These are phyloP conservation scores for Hysterangium stoloniferum DNA, from an alignment of 768 basidiomycete genomes.

Conservation along the genomic window DNA sequence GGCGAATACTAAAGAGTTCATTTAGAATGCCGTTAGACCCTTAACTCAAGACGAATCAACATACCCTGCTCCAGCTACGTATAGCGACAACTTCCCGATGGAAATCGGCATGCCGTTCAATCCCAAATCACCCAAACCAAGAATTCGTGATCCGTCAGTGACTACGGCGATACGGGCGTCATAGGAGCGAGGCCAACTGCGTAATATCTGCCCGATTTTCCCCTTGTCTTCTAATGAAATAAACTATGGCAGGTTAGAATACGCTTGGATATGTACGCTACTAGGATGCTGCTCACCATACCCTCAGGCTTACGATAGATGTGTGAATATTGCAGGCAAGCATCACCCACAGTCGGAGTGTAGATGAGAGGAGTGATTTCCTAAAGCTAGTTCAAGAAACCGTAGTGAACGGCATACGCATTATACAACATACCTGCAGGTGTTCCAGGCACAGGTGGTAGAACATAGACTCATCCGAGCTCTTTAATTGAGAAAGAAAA, in stretches of 20 bases:
- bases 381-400: constrained; percentile 19
- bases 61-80: constrained; percentile 85
- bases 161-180: constrained; percentile 88
- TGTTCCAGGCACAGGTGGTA: constrained; percentile 67
- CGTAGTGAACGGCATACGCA: neutral
- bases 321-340: constrained; percentile 75
- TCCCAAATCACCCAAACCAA: constrained; percentile 81
- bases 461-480: constrained; percentile 66
- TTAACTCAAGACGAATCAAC: constrained; percentile 27
- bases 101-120: constrained; percentile 84
- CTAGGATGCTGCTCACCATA: constrained; percentile 35
- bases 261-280: neutral
- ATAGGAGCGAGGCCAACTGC: constrained; percentile 62
- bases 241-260: constrained; percentile 36
- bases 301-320: constrained; percentile 73
- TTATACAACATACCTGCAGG: constrained; percentile 44
- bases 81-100: constrained; percentile 88
- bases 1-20: constrained; percentile 49
- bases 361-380: constrained; percentile 78
- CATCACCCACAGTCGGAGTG: constrained; percentile 89
- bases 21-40: neutral
- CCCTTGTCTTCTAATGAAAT: constrained; percentile 82
- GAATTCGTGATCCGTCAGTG: constrained; percentile 87
- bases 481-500: constrained; percentile 69
- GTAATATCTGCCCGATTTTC: constrained; percentile 59